These are phyloP conservation scores for Thielaviopsis cerberus DNA, from an alignment of 2,329 filamentous ascomycete species.

Conservation along the genomic window DNA sequence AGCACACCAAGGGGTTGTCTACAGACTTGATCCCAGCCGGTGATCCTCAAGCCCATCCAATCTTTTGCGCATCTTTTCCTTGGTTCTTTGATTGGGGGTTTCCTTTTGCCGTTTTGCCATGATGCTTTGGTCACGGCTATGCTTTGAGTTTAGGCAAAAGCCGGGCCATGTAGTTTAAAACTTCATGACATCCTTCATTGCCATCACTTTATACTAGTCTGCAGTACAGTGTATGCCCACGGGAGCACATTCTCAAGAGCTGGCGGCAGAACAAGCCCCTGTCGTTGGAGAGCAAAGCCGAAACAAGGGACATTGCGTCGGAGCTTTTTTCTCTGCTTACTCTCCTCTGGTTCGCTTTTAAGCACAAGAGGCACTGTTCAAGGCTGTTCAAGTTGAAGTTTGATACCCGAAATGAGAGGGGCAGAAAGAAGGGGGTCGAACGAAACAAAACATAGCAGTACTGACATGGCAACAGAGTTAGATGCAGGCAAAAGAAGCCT, in stretches of 20 bases:
- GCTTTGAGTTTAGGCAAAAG: background rate
- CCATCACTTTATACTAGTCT: too few species aligned
- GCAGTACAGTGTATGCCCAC: too few species aligned
- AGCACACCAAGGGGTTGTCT: background rate
- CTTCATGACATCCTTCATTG: background rate
- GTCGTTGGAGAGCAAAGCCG: background rate
- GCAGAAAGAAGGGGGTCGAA: too few species aligned
- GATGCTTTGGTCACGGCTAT: background rate
- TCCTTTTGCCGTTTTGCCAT: background rate
- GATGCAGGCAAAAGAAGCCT: too few species aligned
- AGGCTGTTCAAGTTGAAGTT: too few species aligned
- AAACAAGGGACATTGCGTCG: background rate
- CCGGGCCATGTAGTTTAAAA: background rate
- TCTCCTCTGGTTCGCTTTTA: background rate
- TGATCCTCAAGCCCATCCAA: background rate
- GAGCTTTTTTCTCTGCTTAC: background rate
- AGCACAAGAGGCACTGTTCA: too few species aligned
- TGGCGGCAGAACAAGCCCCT: background rate
- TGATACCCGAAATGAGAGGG: too few species aligned
- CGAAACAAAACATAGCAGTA: too few species aligned
- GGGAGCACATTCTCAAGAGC: background rate
- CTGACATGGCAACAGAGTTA: too few species aligned
- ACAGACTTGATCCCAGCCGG: background rate
- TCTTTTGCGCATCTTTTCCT: background rate
- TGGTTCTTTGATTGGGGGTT: too few species aligned